Percentiles rank a stretch among this genome's conserved stretches.
phyloP scores from a whole-genome alignment of 1,139 yeast species.

The Candida tetrigidarum region DNA sequence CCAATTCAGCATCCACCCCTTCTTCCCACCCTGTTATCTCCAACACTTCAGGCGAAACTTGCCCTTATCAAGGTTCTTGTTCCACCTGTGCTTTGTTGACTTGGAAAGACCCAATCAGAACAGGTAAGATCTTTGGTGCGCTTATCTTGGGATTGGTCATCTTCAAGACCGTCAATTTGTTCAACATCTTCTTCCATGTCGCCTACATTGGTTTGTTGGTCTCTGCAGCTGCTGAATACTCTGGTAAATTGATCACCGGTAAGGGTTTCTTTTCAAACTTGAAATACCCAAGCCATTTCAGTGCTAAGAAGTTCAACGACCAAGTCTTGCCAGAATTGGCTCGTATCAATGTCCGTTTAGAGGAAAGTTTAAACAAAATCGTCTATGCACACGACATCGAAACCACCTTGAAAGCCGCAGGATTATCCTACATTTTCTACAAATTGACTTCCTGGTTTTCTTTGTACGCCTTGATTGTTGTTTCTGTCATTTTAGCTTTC shows the following conservation, averaged over 20 bases:
- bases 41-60: neutral
- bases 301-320: constrained; percentile 44
- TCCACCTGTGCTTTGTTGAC: constrained; percentile 50
- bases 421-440: constrained; percentile 64
- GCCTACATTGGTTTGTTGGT: constrained; percentile 52
- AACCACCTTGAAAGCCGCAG: constrained; percentile 74
- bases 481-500: constrained; percentile 66
- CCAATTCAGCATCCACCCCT: constrained; percentile 1
- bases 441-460: constrained; percentile 79
- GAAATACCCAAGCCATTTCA: constrained; percentile 51
- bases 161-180: constrained; percentile 69
- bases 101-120: constrained; percentile 81
- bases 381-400: constrained; percentile 70
- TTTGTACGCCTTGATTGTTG: constrained; percentile 65
- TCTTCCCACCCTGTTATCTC: constrained; percentile 2
- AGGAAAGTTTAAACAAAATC: constrained; percentile 58
- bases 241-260: constrained; percentile 67
- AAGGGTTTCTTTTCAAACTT: constrained; percentile 72
- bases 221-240: constrained; percentile 72
- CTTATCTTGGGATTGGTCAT: constrained; percentile 61
- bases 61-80: neutral
- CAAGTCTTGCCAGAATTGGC: constrained; percentile 50
- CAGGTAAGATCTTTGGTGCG: constrained; percentile 79
- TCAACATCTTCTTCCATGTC: constrained; percentile 66
- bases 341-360: constrained; percentile 43